Conservation (phyloP, 2,329 filamentous ascomycete genomes). For the Ceratocystis albifundus region DNA sequence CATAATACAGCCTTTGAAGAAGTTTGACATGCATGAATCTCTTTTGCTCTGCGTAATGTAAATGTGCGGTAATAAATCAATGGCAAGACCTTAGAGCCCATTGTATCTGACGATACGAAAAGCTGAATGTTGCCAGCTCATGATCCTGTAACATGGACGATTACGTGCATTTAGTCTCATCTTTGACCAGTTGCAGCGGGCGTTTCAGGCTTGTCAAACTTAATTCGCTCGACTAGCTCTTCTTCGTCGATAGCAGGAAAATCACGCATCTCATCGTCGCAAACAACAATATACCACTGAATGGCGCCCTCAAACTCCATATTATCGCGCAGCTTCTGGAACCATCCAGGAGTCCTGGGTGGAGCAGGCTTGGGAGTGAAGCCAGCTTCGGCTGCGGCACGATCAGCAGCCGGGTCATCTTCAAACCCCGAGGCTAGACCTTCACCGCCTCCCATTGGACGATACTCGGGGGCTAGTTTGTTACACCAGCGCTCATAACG, state of each 20-base stretch:
- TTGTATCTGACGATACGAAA: neutral
- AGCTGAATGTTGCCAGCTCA: no score
- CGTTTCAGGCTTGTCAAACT: slow-evolving; percentile 22
- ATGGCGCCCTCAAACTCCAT: slow-evolving; percentile 46
- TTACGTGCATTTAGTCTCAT: neutral
- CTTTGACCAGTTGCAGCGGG: neutral
- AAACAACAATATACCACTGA: slow-evolving; percentile 52
- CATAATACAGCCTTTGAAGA: slow-evolving; percentile 8
- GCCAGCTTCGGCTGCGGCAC: slow-evolving; percentile 13
- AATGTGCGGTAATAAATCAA: neutral
- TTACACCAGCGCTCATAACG: slow-evolving; percentile 40
- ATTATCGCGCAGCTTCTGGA: slow-evolving; percentile 45
- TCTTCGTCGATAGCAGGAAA: slow-evolving; percentile 34
- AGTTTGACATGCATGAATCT: neutral
- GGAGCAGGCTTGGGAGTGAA: slow-evolving; percentile 1
- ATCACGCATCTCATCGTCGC: slow-evolving; percentile 48
- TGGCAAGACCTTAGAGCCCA: neutral
- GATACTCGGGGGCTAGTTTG: slow-evolving; percentile 24
- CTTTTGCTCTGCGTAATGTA: neutral
- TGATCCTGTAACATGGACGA: neutral
- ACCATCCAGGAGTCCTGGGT: slow-evolving; percentile 37
- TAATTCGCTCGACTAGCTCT: slow-evolving; percentile 28
- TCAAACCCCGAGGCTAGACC: slow-evolving; percentile 27
- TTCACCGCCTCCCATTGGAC: slow-evolving; percentile 31
- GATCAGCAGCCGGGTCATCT: slow-evolving; percentile 29